Percentiles rank a stretch among this genome's conserved stretches.
Evolutionary conservation across 805 yeast genomes (phyloP).

Genomic region (Zygotorulaspora chibaensis): DNA sequence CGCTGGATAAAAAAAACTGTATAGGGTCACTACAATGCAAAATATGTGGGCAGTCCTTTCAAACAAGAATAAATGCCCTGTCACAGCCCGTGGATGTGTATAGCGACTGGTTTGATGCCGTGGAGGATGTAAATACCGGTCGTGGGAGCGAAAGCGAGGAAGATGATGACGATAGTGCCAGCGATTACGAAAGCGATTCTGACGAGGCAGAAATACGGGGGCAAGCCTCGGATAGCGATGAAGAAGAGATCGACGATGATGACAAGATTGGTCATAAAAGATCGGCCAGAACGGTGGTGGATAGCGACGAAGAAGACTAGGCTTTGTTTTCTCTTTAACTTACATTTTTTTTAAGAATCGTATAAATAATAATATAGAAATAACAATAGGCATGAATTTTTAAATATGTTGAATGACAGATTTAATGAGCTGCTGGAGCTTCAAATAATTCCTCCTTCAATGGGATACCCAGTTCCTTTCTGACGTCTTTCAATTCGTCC

Average conservation of each 20-base stretch:
- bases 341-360: not conserved
- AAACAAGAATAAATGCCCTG: constrained; percentile 69
- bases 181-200: constrained; percentile 37
- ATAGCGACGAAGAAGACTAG: constrained; percentile 24
- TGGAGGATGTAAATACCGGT: constrained; percentile 54
- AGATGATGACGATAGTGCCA: constrained; percentile 31
- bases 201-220: constrained; percentile 31
- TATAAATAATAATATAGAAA: constrained; percentile 1
- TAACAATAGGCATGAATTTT: constrained; percentile 2
- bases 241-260: constrained; percentile 19
- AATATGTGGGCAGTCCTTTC: constrained; percentile 91
- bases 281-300: constrained; percentile 18
- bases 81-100: constrained; percentile 92
- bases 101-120: constrained; percentile 98
- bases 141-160: constrained; percentile 34
- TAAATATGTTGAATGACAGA: not conserved
- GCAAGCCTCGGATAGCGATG: constrained; percentile 21
- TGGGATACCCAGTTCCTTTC: constrained; percentile 89
- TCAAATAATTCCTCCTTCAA: constrained; percentile 82
- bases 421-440: constrained; percentile 12
- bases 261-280: constrained; percentile 17
- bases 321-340: not conserved
- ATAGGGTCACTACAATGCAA: constrained; percentile 85
- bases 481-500: constrained; percentile 85
- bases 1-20: constrained; percentile 78